Evolutionary conservation across 2,329 filamentous ascomycete genomes (phyloP), one percentile per base, ranked within the genome.

Genomic region (Aspergillus nomiae): DNA sequence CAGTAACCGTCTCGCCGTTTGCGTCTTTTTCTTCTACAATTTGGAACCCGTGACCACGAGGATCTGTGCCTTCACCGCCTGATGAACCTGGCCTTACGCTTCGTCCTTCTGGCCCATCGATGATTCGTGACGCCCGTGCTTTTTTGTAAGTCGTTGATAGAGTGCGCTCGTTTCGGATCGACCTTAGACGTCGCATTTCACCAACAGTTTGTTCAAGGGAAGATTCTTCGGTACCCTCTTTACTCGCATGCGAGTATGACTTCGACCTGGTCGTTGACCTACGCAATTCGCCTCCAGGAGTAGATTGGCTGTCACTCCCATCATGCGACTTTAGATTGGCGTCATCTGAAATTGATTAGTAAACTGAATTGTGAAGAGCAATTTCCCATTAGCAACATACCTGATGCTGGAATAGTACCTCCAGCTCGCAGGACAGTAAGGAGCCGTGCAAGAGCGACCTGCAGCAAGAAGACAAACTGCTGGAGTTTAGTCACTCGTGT

Each of bases 171-270:
- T 98, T 90, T 34, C 95, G 89, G 26, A 94, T 98, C 65, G 95
- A 98, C 68, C 94, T 89, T 63, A 99, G 81, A 65, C 95, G 87
- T 71, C 93, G 90, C 74, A 99, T 95, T 78, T 99, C 95, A 69
- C 95, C 96, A 69, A 99, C 89, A 54, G 94, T 97, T 80, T 94
- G 96, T 81, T 98, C 94, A 75, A 98, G 95, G 58, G 91, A 92
- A 71, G 89, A 86, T 68, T 88, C 86, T 64, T 85, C 85, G 63
- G 87, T 85, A 36, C 82, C 82, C 57, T 89, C 88, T 60, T 80
- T 82, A 62, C 84, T 78, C 65, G 87, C 86, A 28, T 88, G 90
- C 51, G 87, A 87, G 74, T 90, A 90, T 2, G 90, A 92, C 71
- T 90, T 92, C 21, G 92, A 93, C 60, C 91, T 85, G 21, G 86